Evolutionary conservation across 257 asterid genomes (phyloP), one percentile per base, ranked within the genome.

Genomic region (Fraxinus quadrangulata): DNA sequence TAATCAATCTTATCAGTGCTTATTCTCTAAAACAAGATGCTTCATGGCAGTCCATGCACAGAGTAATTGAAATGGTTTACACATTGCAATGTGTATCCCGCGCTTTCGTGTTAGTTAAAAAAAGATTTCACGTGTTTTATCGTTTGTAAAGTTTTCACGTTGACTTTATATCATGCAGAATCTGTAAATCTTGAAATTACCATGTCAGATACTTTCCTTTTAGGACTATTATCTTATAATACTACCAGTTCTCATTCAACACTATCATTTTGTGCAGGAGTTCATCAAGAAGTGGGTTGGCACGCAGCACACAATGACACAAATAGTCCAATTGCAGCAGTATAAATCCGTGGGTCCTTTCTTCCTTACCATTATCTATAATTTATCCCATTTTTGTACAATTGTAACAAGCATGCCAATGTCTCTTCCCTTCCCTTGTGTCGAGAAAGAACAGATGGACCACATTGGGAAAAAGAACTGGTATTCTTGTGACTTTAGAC

Each of bases 401-500:
- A 88, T 80, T 83, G 81, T 83, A 86, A 84, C 90, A 83, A 86
- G 92, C 92, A 92, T 85, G 87, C 92, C 92, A 81, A 86, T 87
- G 83, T 84, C 91, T 84, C 88, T 84, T 84, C 81, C 79, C 88
- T 84, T 84, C 81, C 79, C 84, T 75, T 81, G 79, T 86, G 86
- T 86, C 77, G 59, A 83, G 81, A 73, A 77, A 86, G 82, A 77
- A 77, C 83, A 83, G 77, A 79, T 34, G 71, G 30, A 70, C 12
- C 1, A 12, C 17, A 12, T 10, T 11, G 69, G 17, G 28, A 12
- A n/a, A 11, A 11, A 33, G 56, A 77, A 65, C 83, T 83, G 91
- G 90, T 82, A 81, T 88, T 93, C 91, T 89, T 89, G 94, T 90
- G 96, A 92, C 96, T 84, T 84, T 92, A 88, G 93, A 83, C 81